Conservation (phyloP, 148 eudicot genomes). For the Rhododendron mucronatum region DNA sequence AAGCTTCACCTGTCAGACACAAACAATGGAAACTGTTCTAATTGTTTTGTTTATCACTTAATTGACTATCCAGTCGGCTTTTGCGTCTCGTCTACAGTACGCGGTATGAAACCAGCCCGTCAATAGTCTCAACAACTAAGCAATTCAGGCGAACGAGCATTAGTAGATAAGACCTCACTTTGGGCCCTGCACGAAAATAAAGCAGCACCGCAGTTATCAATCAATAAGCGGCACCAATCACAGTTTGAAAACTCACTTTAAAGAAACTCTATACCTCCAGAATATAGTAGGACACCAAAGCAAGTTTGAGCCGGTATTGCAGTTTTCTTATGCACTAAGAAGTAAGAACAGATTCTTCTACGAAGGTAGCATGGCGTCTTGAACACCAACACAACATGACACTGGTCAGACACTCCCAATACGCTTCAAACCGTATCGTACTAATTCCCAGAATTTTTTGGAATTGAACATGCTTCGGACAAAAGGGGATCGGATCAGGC, state of each 20-base stretch:
- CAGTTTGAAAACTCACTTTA: background rate
- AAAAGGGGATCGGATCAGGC: background rate
- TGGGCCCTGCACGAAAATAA: conserved; percentile 51
- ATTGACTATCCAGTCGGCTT: background rate
- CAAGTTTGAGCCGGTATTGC: background rate
- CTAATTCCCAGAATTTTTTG: background rate
- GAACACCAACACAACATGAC: background rate
- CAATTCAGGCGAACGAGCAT: conserved; percentile 65
- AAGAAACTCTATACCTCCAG: background rate
- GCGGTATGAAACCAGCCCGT: conserved; percentile 54
- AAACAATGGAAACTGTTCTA: background rate
- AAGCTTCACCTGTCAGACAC: background rate
- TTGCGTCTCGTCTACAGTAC: conserved; percentile 22
- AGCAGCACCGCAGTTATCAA: background rate
- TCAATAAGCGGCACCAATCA: background rate
- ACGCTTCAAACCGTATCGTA: background rate
- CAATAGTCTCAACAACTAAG: conserved; percentile 55
- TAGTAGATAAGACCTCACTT: conserved; percentile 65
- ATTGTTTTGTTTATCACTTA: background rate
- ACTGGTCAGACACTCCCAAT: background rate
- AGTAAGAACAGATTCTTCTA: background rate
- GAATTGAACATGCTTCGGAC: background rate
- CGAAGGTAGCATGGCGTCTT: background rate
- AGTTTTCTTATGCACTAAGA: background rate
- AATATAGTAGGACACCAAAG: background rate